Base-by-base conservation (phyloP, 352 stramenopile species). In the Phytopythium helicoides region DNA sequence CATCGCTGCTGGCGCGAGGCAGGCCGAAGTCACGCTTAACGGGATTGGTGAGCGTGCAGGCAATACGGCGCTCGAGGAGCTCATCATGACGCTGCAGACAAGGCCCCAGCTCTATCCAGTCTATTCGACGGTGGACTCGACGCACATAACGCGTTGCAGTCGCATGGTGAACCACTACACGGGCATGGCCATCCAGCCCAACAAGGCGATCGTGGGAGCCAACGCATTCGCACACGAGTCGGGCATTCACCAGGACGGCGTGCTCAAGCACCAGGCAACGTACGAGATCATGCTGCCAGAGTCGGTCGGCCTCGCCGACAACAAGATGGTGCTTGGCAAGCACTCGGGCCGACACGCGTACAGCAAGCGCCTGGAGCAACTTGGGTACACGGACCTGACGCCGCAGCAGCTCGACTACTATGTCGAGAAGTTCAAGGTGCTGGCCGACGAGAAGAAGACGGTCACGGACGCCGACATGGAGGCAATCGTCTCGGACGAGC, bases 241-340 rank as follows among this genome's bases (percentile, higher is more conserved):
- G 14, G 97, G 97, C 47, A 99, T 99, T 68, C 97, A 99, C 75
- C 97, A 99, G 73, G 97, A 99, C 60, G 97, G 97, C 50, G 97
- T 99, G 76, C 88, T 99, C 58, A 99, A 99, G 82, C 97, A 99
- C 76, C 97, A 99, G 73, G 87, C 89, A n/a, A 99, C 96, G 22
- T 99, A 99, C 67, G 97, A 99, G 80, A 99, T 99, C 76, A 99
- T 99, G 96, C 97, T 98, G 26, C 97, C 97, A 1, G 96, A 99
- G 75, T 98, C 93, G 14, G 97, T 99, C 52, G 97, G 97, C 42
- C 71, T 99, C 5, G 97, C 73, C 25, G 88, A 93, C 61, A 95
- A 88, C 72, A 92, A 93, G 66, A 94, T 96, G 81, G 86, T 96
- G 58, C 81, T 96, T 23, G 87, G 87, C 48, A 96, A 96, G 70